Conservation (phyloP, 495 filamentous ascomycete species). For the Melanomma pulvis-pyrius region DNA sequence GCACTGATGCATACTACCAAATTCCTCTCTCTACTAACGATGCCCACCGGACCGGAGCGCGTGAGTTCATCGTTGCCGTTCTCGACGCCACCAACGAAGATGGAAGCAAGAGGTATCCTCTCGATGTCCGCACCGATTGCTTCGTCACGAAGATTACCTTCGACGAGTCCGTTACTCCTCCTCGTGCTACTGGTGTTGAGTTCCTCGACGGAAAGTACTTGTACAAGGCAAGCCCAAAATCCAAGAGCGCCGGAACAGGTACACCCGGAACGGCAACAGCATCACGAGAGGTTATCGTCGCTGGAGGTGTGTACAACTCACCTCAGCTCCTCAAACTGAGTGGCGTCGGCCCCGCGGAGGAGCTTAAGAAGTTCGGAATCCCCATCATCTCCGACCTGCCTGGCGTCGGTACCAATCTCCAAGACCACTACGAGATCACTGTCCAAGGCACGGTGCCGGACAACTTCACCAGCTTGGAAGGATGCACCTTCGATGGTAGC, state of each 20-base stretch:
- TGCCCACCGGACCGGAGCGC: conserved; percentile 14
- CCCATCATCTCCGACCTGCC: conserved; percentile 57
- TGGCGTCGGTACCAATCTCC: conserved; percentile 66
- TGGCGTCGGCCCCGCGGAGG: conserved; percentile 58
- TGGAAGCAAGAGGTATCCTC: conserved; percentile 51
- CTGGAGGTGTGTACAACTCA: conserved; percentile 63
- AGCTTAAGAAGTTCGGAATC: conserved; percentile 55
- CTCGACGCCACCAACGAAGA: conserved; percentile 9
- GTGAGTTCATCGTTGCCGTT: conserved; percentile 20
- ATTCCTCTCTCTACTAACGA: conserved; percentile 11
- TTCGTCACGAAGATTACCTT: conserved; percentile 64
- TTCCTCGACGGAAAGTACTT: conserved; percentile 63
- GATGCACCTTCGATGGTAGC: conserved; percentile 54
- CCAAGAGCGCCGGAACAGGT: conserved; percentile 42
- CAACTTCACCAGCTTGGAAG: conserved; percentile 49
- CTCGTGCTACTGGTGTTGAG: conserved; percentile 63
- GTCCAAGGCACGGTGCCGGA: conserved; percentile 51
- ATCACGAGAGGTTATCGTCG: conserved; percentile 64
- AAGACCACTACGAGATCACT: conserved; percentile 63
- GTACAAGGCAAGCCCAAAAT: conserved; percentile 59
- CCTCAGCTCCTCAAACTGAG: conserved; percentile 66
- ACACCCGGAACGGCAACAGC: conserved; percentile 52
- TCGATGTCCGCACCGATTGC: conserved; percentile 60
- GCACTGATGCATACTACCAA: conserved; percentile 2
- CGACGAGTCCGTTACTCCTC: conserved; percentile 47